Base-by-base conservation (phyloP, 805 yeast genomes). In the Komagataella ulmi region DNA sequence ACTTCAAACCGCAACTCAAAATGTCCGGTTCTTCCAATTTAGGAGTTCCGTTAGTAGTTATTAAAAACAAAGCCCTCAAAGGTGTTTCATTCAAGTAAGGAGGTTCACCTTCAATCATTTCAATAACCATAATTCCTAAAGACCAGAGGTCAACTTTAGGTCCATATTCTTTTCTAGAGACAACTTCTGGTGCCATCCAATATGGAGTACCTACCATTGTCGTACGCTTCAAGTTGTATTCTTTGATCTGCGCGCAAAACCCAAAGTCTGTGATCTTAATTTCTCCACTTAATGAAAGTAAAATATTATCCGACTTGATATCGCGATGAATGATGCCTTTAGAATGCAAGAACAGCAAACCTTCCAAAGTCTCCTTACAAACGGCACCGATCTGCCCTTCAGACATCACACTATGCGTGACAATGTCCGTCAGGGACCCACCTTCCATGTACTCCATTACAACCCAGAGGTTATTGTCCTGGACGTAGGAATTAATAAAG, bases 121-220 rank as follows among this genome's bases (percentile, higher is more conserved):
- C 99, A 61, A 93, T 93, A 18, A 88, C 83, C 98, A 93, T 93
- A 57, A 93, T 93, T 57, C 99, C 99, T 55, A 93, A 70, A 6
- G 97, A 88, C 99, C 99, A 93, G 49, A 93, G 83, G 68, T 93
- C 99, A 47, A 93, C 96, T 64, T 93, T 90, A 49, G 95, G 93
- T 43, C 95, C 99, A 63, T 93, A 93, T 62, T 90, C 97, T 65
- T 89, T 90, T 59, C 95, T 80, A 17, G 90, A 81, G 24, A 93
- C 97, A 51, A 93, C 97, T 66, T 93, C 99, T 1, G 99, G 99
- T 0, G 99, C 99, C 99, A 93, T 93, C 99, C 99, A 93, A 65
- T 93, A 93, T 12, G 99, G 99, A 0, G 99, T 93, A 14, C 99
- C 99, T 17, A 93, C 99, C 96, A 93, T 88, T 3, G 99, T 93